phyloP scores from a whole-genome alignment of 2,329 filamentous ascomycete genomes.

The Trichoderma gracile region DNA sequence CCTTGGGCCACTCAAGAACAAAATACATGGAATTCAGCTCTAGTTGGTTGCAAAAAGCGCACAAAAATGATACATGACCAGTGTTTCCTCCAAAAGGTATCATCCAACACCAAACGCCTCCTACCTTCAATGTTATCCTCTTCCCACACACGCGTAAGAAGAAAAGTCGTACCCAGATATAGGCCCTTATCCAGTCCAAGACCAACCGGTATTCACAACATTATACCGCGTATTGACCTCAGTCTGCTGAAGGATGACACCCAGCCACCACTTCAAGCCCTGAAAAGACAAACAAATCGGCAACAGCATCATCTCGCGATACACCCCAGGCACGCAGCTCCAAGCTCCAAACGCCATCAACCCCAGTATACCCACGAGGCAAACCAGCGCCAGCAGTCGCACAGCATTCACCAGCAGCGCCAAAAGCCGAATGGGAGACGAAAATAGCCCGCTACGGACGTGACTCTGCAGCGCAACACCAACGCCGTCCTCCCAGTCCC shows the following conservation, averaged over 20 bases:
- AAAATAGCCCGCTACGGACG: neutral
- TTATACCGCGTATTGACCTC: neutral
- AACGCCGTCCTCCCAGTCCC: slow-evolving; percentile 30
- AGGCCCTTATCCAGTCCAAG: neutral
- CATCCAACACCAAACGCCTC: too few species aligned
- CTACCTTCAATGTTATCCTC: too few species aligned
- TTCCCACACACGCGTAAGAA: neutral
- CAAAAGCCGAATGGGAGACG: neutral
- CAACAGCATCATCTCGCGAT: neutral
- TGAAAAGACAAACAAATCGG: neutral
- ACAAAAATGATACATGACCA: too few species aligned
- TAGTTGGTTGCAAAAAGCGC: too few species aligned
- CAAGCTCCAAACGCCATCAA: neutral
- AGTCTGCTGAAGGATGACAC: neutral
- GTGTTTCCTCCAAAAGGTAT: too few species aligned
- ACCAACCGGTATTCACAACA: slow-evolving; percentile 4
- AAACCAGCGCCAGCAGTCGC: neutral
- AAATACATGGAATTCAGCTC: too few species aligned
- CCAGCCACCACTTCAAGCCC: slow-evolving; percentile 1
- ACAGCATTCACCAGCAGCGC: neutral
- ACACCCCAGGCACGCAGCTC: neutral
- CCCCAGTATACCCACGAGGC: neutral
- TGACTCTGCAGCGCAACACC: neutral
- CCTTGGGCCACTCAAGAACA: too few species aligned
- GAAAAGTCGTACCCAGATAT: neutral